Base-by-base conservation (phyloP, 2,329 filamentous ascomycete genomes). In the Stachybotrys elegans region DNA sequence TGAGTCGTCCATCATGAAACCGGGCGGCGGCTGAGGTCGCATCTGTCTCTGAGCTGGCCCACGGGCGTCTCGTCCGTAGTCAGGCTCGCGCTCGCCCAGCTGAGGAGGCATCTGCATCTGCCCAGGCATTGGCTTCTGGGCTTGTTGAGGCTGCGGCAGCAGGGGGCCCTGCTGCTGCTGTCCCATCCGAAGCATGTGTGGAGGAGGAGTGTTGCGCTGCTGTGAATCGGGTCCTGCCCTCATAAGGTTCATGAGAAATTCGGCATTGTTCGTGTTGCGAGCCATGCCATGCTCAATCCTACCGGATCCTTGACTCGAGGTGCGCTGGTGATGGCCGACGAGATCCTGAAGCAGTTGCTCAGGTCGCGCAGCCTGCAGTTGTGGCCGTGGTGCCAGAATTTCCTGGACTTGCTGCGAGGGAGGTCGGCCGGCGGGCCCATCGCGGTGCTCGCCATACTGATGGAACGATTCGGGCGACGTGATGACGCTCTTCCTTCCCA, bases 171-270 rank as follows among this genome's bases (percentile, higher is more conserved):
- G 55, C n/a, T 41, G 49, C 42, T 53, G 54, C n/a, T 29, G 25
- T 29, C 25, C 25, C 65, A 71, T 67, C 44, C 76, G 70, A 61
- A 79, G 70, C 42, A 78, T 59, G 39, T 72, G 57, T 44, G 78
- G 76, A 42, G 81, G 79, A 25, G 69, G 68, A n/a, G n/a, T n/a
- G n/a, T n/a, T n/a, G 48, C 72, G 66, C 31, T 73, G 38, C 9
- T 40, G 73, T 6, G 67, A 61, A 22, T 81, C 76, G 0, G 74
- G 68, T 1, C 58, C 59, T 29, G 67, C 67, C 46, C 75, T 72
- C 87, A 95, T 93, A 22, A 95, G 74, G 48, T 83, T 86, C 65
- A 95, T 87, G 40, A 95, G 70, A 60, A 93, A 91, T 51, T 94
- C 86, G n/a, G 85, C 80, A 54, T 92, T 87, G 59, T 77, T 83